Base-by-base conservation (phyloP, 2,329 filamentous ascomycete species). In the Stenocarpella maydis region DNA sequence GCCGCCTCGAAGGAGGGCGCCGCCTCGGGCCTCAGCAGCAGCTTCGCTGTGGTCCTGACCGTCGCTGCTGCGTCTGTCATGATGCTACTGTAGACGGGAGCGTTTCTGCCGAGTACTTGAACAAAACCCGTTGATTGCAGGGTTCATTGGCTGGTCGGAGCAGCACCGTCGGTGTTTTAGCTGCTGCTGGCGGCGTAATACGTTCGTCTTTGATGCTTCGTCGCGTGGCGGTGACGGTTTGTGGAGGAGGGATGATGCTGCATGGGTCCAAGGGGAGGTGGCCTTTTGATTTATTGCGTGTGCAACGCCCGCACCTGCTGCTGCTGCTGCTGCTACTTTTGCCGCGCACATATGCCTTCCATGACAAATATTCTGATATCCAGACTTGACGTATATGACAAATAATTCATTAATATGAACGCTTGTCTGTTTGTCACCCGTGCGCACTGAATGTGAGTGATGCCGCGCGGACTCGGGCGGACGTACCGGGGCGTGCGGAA, bases 21-120 rank as follows among this genome's bases (percentile, higher is more conserved):
- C 15, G 70, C 70, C 9, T 21, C 28, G 4, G 64, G 67, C 37
- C 55, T 69, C n/a, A 41, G 19, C 24, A 65, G 63, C 28, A 64
- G 70, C 63, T 24, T 71, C 43, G 49, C 67, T 10, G n/a, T 65
- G 28, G 41, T 71, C 19, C 17, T 65, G 10, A 60, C 49, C 66
- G 55, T 31, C 8, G 50, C 50, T 17, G 43, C 58, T 19, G 70
- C 67, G 1, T 60, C 63, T 12, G 24, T 67, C 39, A 67, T 69
- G 63, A 60, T 69, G 70, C 37, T 65, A 21, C 50, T 71, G 70
- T 71, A 71, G 49, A 31, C 37, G 37, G 37, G 15, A 58, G 54
- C 54, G 15, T 28, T n/a, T 3, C 37, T 15, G 21, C 7, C 12
- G 21, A 15, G 14, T 49, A 37, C 34, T 49, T 49, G 14, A 26